phyloP scores from a whole-genome alignment of 1,284 basidiomycete species.

The Trichosporon inkin region DNA sequence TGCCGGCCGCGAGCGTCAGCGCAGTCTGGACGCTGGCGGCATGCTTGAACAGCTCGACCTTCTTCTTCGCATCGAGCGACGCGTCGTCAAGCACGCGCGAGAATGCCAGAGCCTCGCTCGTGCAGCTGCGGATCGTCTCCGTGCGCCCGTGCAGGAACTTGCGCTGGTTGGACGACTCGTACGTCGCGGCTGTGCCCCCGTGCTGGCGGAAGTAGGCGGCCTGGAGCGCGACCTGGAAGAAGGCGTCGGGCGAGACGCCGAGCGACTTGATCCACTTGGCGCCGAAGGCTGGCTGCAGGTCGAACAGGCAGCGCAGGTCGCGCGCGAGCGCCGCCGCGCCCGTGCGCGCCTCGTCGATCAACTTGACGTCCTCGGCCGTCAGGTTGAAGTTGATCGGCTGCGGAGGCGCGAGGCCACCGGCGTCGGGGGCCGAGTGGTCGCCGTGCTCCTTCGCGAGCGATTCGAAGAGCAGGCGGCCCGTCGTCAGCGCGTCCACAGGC shows the following conservation, averaged over 20 bases:
- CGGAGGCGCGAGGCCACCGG: slow-evolving; percentile 7
- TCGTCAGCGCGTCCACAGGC: slow-evolving; percentile 20
- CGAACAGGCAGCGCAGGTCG: slow-evolving; percentile 13
- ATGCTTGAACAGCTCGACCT: slow-evolving; percentile 15
- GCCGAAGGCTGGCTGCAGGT: slow-evolving; percentile 9
- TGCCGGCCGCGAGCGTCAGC: slow-evolving; percentile 9
- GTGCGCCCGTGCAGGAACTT: slow-evolving; percentile 19
- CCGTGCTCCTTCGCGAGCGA: slow-evolving; percentile 11
- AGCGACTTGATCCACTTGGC: slow-evolving; percentile 20
- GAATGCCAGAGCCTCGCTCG: slow-evolving; percentile 11
- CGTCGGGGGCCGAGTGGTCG: not conserved
- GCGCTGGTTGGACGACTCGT: slow-evolving; percentile 17
- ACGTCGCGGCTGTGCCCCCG: slow-evolving; percentile 14
- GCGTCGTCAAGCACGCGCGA: slow-evolving; percentile 8
- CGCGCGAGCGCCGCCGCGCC: slow-evolving; percentile 10
- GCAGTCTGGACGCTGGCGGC: slow-evolving; percentile 12
- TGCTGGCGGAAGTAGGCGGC: slow-evolving; percentile 16
- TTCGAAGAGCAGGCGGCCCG: slow-evolving; percentile 17
- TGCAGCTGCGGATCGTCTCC: slow-evolving; percentile 17
- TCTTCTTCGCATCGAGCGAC: not conserved
- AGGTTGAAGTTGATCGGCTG: slow-evolving; percentile 15
- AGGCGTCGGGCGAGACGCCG: slow-evolving; percentile 19
- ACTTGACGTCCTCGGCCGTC: not conserved
- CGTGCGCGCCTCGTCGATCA: slow-evolving; percentile 9
- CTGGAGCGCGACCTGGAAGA: slow-evolving; percentile 22